Conservation (phyloP, 2,329 filamentous ascomycete species). For the Ophiocordyceps unilateralis region DNA sequence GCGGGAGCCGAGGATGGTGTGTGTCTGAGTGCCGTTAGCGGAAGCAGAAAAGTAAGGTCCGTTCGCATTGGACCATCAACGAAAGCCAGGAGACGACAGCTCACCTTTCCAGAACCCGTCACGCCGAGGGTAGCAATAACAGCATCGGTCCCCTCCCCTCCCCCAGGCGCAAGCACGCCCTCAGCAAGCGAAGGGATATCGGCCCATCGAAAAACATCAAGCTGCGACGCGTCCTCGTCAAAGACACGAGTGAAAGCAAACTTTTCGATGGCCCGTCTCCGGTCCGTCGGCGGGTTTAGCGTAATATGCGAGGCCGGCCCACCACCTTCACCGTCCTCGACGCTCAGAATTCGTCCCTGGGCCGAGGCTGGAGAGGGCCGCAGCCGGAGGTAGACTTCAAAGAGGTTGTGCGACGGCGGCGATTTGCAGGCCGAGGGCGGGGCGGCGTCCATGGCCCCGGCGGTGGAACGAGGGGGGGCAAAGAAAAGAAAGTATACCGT, state of each 20-base stretch:
- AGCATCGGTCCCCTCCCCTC: constrained; percentile 70
- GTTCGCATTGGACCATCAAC: no score
- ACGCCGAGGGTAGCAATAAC: constrained; percentile 83
- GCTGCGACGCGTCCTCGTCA: constrained; percentile 66
- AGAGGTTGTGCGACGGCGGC: constrained; percentile 38
- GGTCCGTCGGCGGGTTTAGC: constrained; percentile 65
- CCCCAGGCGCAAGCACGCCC: constrained; percentile 57
- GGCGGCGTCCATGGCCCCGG: neutral
- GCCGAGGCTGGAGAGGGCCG: constrained; percentile 42
- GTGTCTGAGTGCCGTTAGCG: constrained; percentile 41
- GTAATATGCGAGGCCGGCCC: constrained; percentile 50
- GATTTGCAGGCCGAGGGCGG: neutral
- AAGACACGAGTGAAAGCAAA: constrained; percentile 93
- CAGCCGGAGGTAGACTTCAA: constrained; percentile 81
- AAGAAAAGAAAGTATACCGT: no score
- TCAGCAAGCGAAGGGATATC: constrained; percentile 61
- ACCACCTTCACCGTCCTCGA: constrained; percentile 38
- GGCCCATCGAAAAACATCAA: constrained; percentile 72
- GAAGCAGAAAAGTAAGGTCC: neutral
- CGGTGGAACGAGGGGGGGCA: neutral
- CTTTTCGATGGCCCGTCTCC: constrained; percentile 76
- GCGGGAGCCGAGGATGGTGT: constrained; percentile 84
- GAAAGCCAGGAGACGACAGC: no score
- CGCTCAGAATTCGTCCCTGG: constrained; percentile 56
- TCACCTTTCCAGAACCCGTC: constrained; percentile 88